Percentiles rank a stretch among this genome's conserved stretches.
Evolutionary conservation across 495 filamentous ascomycete species (phyloP).

Genomic region (Penicillium turbatum): DNA sequence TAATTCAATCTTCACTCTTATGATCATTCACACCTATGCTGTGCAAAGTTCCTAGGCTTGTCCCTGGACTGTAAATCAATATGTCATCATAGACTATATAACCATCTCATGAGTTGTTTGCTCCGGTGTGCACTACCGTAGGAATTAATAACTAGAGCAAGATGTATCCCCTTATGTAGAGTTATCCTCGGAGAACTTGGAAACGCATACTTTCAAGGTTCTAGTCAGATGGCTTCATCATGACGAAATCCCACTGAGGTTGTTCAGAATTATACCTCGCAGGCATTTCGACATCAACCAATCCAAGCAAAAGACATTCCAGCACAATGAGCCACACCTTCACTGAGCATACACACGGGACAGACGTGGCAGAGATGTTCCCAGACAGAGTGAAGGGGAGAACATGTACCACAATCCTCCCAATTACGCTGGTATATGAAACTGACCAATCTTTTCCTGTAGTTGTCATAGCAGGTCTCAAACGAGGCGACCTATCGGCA

Average conservation of each 20-base stretch:
- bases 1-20: neutral
- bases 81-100: neutral
- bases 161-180: too few species aligned
- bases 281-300: neutral
- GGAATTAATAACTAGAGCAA: neutral
- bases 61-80: neutral
- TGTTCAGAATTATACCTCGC: neutral
- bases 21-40: neutral
- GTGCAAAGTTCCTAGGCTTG: neutral
- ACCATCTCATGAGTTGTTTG: neutral
- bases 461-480: constrained; percentile 20
- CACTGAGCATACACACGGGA: constrained; percentile 26
- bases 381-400: constrained; percentile 34
- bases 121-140: neutral
- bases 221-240: neutral
- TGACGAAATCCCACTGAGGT: constrained; percentile 1
- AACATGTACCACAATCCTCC: constrained; percentile 26
- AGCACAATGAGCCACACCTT: constrained; percentile 15
- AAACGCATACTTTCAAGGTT: too few species aligned
- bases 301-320: neutral
- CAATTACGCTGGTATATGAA: constrained; percentile 1
- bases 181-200: too few species aligned
- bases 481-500: constrained; percentile 16
- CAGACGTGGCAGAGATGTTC: constrained; percentile 33
- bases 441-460: neutral